phyloP scores from a whole-genome alignment of 2,329 filamentous ascomycete genomes.

The Colletotrichum sp. region DNA sequence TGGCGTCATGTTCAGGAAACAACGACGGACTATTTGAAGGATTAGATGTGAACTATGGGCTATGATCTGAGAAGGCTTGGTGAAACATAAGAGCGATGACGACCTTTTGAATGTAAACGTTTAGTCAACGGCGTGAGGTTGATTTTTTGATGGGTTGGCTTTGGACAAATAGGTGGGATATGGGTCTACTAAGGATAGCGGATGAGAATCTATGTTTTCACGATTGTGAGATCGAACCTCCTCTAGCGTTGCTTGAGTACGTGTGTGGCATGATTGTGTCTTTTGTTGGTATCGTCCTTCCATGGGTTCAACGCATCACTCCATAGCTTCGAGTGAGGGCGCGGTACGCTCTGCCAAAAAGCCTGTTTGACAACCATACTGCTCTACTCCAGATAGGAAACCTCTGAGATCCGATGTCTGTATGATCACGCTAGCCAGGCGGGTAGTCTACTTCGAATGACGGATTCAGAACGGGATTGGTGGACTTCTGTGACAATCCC shows the following conservation, averaged over 20 bases:
- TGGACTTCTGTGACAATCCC: too few species aligned
- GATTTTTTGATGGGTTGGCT: neutral
- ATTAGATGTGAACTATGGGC: slow-evolving; percentile 44
- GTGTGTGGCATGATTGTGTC: neutral
- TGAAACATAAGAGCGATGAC: neutral
- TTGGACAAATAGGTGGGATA: neutral
- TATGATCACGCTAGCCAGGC: too few species aligned
- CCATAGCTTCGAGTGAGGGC: too few species aligned
- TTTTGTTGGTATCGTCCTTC: rapidly evolving
- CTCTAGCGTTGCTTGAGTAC: neutral
- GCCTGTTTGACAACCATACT: too few species aligned
- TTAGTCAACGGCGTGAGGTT: neutral
- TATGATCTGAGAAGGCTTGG: slow-evolving; percentile 30
- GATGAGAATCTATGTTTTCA: neutral
- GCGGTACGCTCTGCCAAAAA: too few species aligned
- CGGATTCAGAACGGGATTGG: too few species aligned
- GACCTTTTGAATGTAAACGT: neutral
- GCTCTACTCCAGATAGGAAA: too few species aligned
- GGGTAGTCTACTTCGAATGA: too few species aligned
- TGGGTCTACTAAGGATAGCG: neutral
- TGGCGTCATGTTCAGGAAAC: slow-evolving; percentile 23
- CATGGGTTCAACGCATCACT: neutral
- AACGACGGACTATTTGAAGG: slow-evolving; percentile 38
- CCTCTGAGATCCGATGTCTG: too few species aligned
- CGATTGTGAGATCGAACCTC: neutral